Evolutionary conservation across 2,329 filamentous ascomycete genomes (phyloP).

Genomic region (Neonectria coccinea): DNA sequence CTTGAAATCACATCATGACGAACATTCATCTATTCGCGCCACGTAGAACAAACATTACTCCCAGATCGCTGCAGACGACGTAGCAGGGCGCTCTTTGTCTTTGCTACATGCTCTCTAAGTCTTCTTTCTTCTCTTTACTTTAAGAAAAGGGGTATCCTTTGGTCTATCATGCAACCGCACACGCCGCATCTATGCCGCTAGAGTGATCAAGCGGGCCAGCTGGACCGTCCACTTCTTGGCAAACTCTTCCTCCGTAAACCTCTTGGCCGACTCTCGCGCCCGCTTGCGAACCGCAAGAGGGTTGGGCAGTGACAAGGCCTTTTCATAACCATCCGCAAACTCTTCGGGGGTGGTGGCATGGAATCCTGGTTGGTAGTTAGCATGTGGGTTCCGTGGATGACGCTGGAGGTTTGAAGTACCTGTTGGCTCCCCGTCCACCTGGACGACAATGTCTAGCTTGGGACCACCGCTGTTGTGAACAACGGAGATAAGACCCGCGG

Average conservation of each 20-base stretch:
- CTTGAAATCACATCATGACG: background rate
- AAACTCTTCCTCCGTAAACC: constrained; percentile 92
- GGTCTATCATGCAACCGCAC: constrained; percentile 46
- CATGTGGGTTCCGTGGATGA: background rate
- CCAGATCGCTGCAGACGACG: constrained; percentile 4
- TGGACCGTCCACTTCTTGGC: constrained; percentile 80
- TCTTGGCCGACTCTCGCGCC: constrained; percentile 80
- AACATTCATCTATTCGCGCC: background rate
- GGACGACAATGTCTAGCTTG: constrained; percentile 90
- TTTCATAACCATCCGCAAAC: constrained; percentile 83
- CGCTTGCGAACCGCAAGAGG: constrained; percentile 79
- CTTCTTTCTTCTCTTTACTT: constrained; percentile 26
- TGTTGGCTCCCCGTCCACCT: constrained; percentile 81
- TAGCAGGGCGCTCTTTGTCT: constrained; percentile 6
- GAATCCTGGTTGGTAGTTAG: constrained; percentile 69
- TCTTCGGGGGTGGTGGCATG: constrained; percentile 82
- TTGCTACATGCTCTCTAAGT: constrained; percentile 31
- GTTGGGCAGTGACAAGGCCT: constrained; percentile 79
- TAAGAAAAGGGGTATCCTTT: constrained; percentile 52
- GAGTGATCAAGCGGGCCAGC: constrained; percentile 76
- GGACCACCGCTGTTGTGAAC: constrained; percentile 95
- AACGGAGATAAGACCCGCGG: constrained; percentile 90
- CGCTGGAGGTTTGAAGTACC: constrained; percentile 60
- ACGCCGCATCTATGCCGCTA: constrained; percentile 47
- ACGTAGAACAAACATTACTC: background rate